These are phyloP conservation scores for Conidiobolus incongruus DNA, from an alignment of 371 early-diverging fungal genomes.

Conservation along the genomic window DNA sequence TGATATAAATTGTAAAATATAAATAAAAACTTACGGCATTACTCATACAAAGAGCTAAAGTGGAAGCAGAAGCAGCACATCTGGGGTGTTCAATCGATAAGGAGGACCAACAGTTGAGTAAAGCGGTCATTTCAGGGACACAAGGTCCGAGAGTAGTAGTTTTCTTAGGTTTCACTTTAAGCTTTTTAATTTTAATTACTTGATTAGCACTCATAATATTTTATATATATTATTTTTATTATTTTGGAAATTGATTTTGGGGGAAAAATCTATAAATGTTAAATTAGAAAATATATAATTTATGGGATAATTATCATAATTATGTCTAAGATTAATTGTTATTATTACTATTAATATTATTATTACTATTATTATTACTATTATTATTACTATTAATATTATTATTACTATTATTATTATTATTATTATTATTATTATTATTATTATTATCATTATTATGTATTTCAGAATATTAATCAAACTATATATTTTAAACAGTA, in stretches of 20 bases:
- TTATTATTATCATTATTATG: too few species aligned
- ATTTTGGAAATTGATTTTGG: not conserved
- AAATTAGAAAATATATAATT: not conserved
- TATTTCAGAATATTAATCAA: too few species aligned
- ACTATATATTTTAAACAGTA: too few species aligned
- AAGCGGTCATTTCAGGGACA: slow-evolving; percentile 20
- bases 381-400: not conserved
- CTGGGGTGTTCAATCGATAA: slow-evolving; percentile 17
- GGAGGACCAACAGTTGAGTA: slow-evolving; percentile 33
- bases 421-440: too few species aligned
- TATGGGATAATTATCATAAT: not conserved
- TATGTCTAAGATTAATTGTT: not conserved
- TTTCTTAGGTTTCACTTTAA: slow-evolving; percentile 11
- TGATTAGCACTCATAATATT: not conserved
- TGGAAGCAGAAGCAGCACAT: slow-evolving; percentile 16
- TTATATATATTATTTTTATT: not conserved
- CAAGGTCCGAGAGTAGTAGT: slow-evolving; percentile 12
- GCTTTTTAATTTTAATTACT: slow-evolving; percentile 7
- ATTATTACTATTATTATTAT: not conserved
- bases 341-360: not conserved
- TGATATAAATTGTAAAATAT: too few species aligned
- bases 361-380: not conserved
- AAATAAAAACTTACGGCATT: slow-evolving; percentile 6
- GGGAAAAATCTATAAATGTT: not conserved
- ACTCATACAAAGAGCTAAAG: slow-evolving; percentile 21